These are phyloP conservation scores for Podosphaera fusca DNA, from an alignment of 2,329 filamentous ascomycete genomes.

Conservation along the genomic window DNA sequence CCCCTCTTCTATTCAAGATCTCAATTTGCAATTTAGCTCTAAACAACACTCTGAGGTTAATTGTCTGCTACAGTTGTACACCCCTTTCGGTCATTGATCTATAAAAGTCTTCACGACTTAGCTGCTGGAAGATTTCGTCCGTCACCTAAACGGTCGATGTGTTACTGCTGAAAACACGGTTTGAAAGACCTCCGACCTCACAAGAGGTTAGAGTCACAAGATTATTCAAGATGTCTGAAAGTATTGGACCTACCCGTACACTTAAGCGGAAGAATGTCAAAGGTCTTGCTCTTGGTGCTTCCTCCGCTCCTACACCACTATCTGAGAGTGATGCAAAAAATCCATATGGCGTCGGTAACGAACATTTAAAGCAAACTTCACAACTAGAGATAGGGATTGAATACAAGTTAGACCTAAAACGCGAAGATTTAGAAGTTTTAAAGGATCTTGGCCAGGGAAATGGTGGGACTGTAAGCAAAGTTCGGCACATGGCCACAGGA, in stretches of 20 bases:
- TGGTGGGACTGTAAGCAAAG: conserved; percentile 94
- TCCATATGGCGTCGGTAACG: conserved; percentile 34
- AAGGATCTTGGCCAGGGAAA: conserved; percentile 93
- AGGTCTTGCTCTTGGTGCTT: conserved; percentile 67
- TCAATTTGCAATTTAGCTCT: background rate
- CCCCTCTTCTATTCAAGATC: background rate
- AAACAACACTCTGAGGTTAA: background rate
- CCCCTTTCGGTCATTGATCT: background rate
- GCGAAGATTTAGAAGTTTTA: conserved; percentile 76
- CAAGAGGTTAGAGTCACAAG: background rate
- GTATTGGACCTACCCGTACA: conserved; percentile 45
- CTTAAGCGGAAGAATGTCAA: conserved; percentile 99
- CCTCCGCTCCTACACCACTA: conserved; percentile 45
- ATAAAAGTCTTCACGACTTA: background rate
- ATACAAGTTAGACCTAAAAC: conserved; percentile 78
- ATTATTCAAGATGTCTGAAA: conserved; percentile 24
- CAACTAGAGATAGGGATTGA: conserved; percentile 89
- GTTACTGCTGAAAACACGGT: background rate
- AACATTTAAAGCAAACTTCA: conserved; percentile 33
- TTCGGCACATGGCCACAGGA: conserved; percentile 81
- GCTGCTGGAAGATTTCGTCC: background rate
- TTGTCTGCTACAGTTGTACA: background rate
- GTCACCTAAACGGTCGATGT: background rate
- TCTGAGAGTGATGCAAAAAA: conserved; percentile 47
- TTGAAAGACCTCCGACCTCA: background rate